Conservation (phyloP, 805 yeast genomes). For the Jamesozyma piceae region DNA sequence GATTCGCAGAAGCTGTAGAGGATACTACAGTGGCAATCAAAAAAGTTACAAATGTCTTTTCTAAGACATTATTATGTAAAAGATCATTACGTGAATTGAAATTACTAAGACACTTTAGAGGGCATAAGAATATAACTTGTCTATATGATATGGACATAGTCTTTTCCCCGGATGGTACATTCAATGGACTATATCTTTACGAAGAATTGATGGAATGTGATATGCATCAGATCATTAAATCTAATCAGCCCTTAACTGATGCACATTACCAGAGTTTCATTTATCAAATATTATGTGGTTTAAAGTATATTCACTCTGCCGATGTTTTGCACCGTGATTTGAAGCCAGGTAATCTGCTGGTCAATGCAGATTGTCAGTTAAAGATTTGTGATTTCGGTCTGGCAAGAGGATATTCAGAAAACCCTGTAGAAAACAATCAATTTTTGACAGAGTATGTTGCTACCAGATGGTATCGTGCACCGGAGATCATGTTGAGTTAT, state of each 20-base stretch:
- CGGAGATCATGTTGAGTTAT: conserved; percentile 91
- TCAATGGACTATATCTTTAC: conserved; percentile 85
- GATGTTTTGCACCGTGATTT: conserved; percentile 90
- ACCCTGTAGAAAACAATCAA: conserved; percentile 81
- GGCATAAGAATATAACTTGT: conserved; percentile 94
- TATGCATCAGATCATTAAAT: conserved; percentile 91
- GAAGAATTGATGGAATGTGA: conserved; percentile 98
- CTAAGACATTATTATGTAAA: conserved; percentile 83
- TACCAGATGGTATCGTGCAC: conserved; percentile 97
- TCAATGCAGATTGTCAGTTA: conserved; percentile 92
- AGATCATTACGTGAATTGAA: conserved; percentile 87
- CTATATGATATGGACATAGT: conserved; percentile 90
- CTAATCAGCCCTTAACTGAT: conserved; percentile 88
- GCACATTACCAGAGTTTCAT: conserved; percentile 90
- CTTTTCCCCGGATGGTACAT: conserved; percentile 49
- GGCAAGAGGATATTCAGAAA: conserved; percentile 81
- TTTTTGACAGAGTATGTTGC: conserved; percentile 96
- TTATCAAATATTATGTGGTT: conserved; percentile 85
- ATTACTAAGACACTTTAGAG: conserved; percentile 82
- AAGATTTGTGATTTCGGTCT: conserved; percentile 95
- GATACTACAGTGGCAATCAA: conserved; percentile 82
- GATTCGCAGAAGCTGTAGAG: conserved; percentile 59
- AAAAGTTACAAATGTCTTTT: conserved; percentile 89
- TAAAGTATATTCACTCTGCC: conserved; percentile 82
- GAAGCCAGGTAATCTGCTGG: conserved; percentile 87